These are phyloP conservation scores for Macrotyloma uniflorum DNA, from an alignment of 306 rosid species.

Conservation along the genomic window DNA sequence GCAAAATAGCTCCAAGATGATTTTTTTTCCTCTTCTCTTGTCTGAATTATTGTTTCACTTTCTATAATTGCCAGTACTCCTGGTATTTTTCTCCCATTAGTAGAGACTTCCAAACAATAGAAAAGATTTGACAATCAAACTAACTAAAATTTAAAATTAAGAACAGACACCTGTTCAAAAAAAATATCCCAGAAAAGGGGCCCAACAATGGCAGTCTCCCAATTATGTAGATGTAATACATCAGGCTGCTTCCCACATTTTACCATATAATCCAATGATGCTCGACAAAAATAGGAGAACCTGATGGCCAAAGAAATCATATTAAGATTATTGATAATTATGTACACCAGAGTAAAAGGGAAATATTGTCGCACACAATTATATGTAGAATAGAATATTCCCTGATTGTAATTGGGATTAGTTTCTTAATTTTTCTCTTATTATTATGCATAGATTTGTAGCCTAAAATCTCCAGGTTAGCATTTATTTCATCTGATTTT, in stretches of 20 bases:
- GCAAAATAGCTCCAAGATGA: neutral
- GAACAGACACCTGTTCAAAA: slow-evolving; percentile 66
- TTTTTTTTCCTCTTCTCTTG: neutral
- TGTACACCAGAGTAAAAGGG: slow-evolving; percentile 23
- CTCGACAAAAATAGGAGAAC: slow-evolving; percentile 92
- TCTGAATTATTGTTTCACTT: neutral
- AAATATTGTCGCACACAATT: neutral
- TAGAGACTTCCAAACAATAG: neutral
- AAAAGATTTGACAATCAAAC: slow-evolving; percentile 14
- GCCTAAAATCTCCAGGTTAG: neutral
- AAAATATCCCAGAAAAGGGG: slow-evolving; percentile 96
- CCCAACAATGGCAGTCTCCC: slow-evolving; percentile 94
- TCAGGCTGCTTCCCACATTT: slow-evolving; percentile 90
- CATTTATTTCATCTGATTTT: neutral
- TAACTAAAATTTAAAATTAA: neutral
- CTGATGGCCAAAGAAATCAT: slow-evolving; percentile 49
- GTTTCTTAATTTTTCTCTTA: neutral
- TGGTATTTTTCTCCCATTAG: neutral
- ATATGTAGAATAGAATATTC: neutral
- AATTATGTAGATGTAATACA: slow-evolving; percentile 82
- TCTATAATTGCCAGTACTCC: neutral
- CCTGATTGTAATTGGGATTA: neutral
- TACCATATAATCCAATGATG: slow-evolving; percentile 84
- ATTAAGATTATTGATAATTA: slow-evolving; percentile 31
- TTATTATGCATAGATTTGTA: neutral